These are phyloP conservation scores for Tetrahymena malaccensis DNA, from an alignment of 73 alveolate genomes.

Conservation along the genomic window DNA sequence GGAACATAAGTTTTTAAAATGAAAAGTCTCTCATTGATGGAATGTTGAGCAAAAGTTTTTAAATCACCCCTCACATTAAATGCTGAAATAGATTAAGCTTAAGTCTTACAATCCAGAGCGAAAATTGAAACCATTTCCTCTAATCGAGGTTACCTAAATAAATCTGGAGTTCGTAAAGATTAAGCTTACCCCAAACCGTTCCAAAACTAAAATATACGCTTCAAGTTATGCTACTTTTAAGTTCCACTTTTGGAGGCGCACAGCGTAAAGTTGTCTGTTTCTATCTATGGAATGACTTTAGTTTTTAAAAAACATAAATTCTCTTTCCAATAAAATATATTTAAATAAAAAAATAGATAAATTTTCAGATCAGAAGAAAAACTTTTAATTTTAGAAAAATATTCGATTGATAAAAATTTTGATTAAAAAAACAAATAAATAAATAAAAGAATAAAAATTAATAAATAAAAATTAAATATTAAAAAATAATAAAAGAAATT, in stretches of 20 bases:
- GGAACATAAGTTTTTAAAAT: neutral
- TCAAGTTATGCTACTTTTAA: neutral
- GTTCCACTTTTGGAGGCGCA: slow-evolving; percentile 1
- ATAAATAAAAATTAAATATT: too few species aligned
- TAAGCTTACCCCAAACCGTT: neutral
- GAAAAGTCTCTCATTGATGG: neutral
- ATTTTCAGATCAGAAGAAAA: neutral
- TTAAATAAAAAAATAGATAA: neutral
- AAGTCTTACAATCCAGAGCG: slow-evolving; percentile 1
- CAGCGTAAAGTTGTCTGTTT: neutral
- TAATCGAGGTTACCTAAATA: neutral
- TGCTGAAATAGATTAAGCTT: neutral
- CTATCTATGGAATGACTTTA: neutral
- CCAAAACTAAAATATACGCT: neutral
- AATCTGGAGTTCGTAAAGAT: neutral
- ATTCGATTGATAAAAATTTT: neutral
- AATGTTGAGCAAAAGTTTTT: neutral
- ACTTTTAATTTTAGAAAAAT: neutral
- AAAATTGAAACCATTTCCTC: neutral
- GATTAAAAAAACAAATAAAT: too few species aligned
- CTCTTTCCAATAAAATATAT: neutral
- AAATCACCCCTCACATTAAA: neutral
- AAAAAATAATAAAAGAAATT: too few species aligned
- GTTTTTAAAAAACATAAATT: neutral
- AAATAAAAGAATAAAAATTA: too few species aligned